Evolutionary conservation across 2,329 filamentous ascomycete genomes (phyloP).

Genomic region (Curvularia sp.): DNA sequence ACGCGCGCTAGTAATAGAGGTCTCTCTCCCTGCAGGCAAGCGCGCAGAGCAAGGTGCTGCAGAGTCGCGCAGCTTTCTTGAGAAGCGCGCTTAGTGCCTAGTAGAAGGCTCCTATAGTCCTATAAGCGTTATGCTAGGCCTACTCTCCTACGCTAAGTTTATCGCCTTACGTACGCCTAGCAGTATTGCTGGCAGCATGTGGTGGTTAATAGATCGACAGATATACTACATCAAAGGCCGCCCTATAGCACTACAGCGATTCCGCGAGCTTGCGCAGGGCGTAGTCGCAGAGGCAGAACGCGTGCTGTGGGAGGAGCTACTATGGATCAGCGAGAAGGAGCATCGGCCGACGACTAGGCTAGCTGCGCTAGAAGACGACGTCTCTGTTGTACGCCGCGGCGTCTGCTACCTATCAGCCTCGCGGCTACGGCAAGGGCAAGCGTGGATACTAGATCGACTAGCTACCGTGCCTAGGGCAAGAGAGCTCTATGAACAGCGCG

Average conservation of each 20-base stretch:
- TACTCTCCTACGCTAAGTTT: not conserved
- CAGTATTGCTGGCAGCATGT: not conserved
- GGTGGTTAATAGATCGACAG: not conserved
- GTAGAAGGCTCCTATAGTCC: not conserved
- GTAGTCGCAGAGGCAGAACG: no score
- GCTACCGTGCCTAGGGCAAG: not conserved
- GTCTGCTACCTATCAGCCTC: not conserved
- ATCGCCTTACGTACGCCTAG: not conserved
- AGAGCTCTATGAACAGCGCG: no score
- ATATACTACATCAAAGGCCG: no score
- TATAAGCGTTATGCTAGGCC: not conserved
- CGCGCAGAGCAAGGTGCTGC: not conserved
- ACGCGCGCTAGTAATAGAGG: not conserved
- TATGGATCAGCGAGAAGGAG: not conserved
- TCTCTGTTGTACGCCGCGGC: not conserved
- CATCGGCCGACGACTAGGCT: not conserved
- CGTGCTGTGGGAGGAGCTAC: no score
- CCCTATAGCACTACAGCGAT: no score
- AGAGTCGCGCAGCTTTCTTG: not conserved
- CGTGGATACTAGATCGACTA: not conserved
- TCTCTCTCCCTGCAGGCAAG: not conserved
- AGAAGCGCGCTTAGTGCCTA: not conserved
- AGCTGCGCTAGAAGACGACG: not conserved
- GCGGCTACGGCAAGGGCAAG: not conserved
- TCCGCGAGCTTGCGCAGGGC: no score